Evolutionary conservation across 2,329 filamentous ascomycete species (phyloP), one percentile per base, ranked within the genome.

Genomic region (Venturia oleaginea): DNA sequence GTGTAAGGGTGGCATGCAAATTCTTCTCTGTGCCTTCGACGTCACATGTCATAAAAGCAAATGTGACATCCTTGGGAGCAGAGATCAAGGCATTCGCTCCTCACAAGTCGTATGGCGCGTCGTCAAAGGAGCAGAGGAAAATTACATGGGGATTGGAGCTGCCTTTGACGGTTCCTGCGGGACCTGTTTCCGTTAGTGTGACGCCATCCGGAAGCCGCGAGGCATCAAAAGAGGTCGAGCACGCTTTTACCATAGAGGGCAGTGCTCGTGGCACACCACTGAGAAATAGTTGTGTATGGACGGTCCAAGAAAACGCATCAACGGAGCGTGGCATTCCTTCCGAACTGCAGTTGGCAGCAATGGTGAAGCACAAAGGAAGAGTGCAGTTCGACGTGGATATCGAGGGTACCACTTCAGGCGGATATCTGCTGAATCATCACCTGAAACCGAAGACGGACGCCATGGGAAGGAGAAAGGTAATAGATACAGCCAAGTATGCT

Each of bases 31-130:
- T 46, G 19, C 61, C 42, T 30, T 34, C 61, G 7, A 48, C 22
- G 32, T 19, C 51, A 64, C 22, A 34, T 59, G 30, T 2, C 15
- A 2, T 22, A 48, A 27, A 38, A 24, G 7, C 5, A 7, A n/a
- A 63, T 27, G 6, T 51, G 7, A 30, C 30, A 27, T 24, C n/a
- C 30, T 62, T 24, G 4, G n/a, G n/a, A 24, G 46, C 30, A 38
- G 43, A 62, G 43, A 32, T 48, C 32, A 62, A 22, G 19, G 42
- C 30, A 15, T 62, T 62, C 22, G 63, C 63, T 13, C 63, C 57
- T 46, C 63, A 64, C 63, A 63, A 57, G 48, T 54, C 61, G 8
- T 63, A 34, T 37, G 61, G 61, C 15, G 61, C 61, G 38, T 54
- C 48, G 4, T 55, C 61, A 11, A 54, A 32, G 19, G 43, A 54